Base-by-base conservation (phyloP, 2,329 filamentous ascomycete genomes). In the Elsinoe australis region DNA sequence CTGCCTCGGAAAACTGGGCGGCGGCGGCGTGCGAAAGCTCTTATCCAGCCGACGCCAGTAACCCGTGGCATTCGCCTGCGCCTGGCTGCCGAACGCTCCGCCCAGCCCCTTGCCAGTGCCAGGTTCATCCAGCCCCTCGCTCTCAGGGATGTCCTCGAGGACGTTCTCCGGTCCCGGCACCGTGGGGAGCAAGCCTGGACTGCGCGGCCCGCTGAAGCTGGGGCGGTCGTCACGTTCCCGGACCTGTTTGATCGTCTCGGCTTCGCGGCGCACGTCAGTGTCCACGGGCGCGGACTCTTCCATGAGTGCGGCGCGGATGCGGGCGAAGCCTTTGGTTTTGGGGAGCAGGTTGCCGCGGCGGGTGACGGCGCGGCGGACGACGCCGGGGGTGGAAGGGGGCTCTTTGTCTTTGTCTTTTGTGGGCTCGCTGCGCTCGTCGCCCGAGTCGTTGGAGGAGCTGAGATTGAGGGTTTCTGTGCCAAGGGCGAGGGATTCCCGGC, bases 281-380 rank as follows among this genome's bases (percentile, higher is more conserved):
- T 98, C 92, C 7, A 94, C 73, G 0, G 92, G 92, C 0, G 88
- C 80, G 12, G 79, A 78, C 68, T 98, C 92, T 67, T 98, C 92
- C 50, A 86, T 75, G 0, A 98, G 74, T 3, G 88, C 88, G 6
- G 90, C 92, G 52, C 86, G 81, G 55, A 98, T 95, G 8, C 92
- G 83, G 4, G 89, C 88, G 64, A 98, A 98, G 0, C 84, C 88
- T 68, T 95, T 94, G 0, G 90, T 92, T 72, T 96, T 98, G 9
- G 94, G 92, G 61, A 98, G 67, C 52, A 98, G 74, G 65, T 94
- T 98, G 5, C 89, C 87, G 51, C 90, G 78, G 45, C 92, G 76
- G 5, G 87, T 94, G 5, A 96, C 90, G 1, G 82, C 79, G 53
- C 89, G 78, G 53, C 85, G 78, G 53, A 94, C 84, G 12, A 95